A percentile compares a stretch with the other conserved stretches of the same genome.
phyloP scores from a whole-genome alignment of 2,329 filamentous ascomycete genomes.

The Elsinoe batatas region DNA sequence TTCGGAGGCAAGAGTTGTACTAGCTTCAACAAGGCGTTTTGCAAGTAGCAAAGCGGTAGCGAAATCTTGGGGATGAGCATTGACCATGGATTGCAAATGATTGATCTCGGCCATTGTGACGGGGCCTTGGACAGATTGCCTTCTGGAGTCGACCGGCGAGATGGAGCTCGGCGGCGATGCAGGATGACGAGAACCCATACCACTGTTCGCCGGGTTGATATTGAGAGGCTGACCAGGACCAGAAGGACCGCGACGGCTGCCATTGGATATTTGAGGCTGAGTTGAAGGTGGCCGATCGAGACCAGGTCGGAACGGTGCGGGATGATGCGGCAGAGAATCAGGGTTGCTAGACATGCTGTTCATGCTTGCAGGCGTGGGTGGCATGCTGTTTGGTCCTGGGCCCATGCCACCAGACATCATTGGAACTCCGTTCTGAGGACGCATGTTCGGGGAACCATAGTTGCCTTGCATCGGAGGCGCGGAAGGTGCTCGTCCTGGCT shows the following conservation, averaged over 20 bases:
- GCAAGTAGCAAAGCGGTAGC: slow-evolving; percentile 62
- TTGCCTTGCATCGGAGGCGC: slow-evolving; percentile 6
- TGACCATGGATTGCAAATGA: slow-evolving; percentile 57
- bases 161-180: slow-evolving; percentile 28
- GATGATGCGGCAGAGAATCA: slow-evolving; percentile 47
- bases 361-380: background rate
- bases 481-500: slow-evolving; percentile 13
- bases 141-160: slow-evolving; percentile 16
- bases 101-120: slow-evolving; percentile 75
- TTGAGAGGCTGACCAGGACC: slow-evolving; percentile 24
- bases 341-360: slow-evolving; percentile 32
- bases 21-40: slow-evolving; percentile 77
- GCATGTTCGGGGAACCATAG: background rate
- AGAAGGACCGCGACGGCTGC: background rate
- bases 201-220: background rate
- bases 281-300: slow-evolving; percentile 23
- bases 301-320: slow-evolving; percentile 45
- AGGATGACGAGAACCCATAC: slow-evolving; percentile 15
- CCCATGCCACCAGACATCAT: slow-evolving; percentile 16
- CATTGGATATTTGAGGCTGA: slow-evolving; percentile 7
- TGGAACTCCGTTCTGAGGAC: slow-evolving; percentile 5
- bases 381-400: background rate
- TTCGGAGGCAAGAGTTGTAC: slow-evolving; percentile 67
- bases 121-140: slow-evolving; percentile 31
- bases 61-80: slow-evolving; percentile 62